Evolutionary conservation across 192 early-diverging fungal genomes (phyloP), one percentile per base, ranked within the genome.

Genomic region (Coemansia sp.): DNA sequence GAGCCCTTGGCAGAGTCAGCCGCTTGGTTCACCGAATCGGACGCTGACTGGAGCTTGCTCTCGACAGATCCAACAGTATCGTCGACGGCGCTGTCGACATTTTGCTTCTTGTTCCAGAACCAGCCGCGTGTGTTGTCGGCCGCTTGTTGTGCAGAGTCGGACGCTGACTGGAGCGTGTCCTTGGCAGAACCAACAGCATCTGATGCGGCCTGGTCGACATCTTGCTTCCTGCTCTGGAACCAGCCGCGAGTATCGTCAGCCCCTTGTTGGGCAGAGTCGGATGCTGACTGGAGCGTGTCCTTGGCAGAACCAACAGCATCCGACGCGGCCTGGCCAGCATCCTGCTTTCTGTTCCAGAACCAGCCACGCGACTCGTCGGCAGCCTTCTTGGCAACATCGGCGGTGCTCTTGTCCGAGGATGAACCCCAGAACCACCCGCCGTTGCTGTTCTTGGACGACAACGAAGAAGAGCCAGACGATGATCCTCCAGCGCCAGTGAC

Each of bases 301-400:
- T 43, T 69, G 52, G 45, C 62, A 17, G 65, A 42, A n/a, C 61
- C 67, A 6, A 63, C 52, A 9, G 60, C 22, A 52, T 66, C 55
- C 25, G 43, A 8, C 4, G 49, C 71, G 0, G 62, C 62, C 35
- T 65, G 38, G 46, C 61, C 62, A 10, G 63, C 58, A 22, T 69
- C 57, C 10, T 67, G 55, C 34, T 64, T 74, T 66, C 63, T 67
- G 61, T 46, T 53, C 74, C 74, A 64, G 61, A 71, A 71, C 74
- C 74, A 76, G 41, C 68, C 68, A 23, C 64, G 67, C 15, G 73
- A 49, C 14, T 61, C 54, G n/a, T 66, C 59, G 5, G 67, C 74
- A 1, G 62, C 53, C n/a, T 63, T 29, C 45, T 63, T 61, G 38
- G 52, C 63, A 38, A 22, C 49, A 52, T 65, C 36, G 23, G 62